A percentile compares a stretch with the other conserved stretches of the same genome.
Conservation (phyloP, 2,329 filamentous ascomycete species). For the Trichoderma sp. region DNA sequence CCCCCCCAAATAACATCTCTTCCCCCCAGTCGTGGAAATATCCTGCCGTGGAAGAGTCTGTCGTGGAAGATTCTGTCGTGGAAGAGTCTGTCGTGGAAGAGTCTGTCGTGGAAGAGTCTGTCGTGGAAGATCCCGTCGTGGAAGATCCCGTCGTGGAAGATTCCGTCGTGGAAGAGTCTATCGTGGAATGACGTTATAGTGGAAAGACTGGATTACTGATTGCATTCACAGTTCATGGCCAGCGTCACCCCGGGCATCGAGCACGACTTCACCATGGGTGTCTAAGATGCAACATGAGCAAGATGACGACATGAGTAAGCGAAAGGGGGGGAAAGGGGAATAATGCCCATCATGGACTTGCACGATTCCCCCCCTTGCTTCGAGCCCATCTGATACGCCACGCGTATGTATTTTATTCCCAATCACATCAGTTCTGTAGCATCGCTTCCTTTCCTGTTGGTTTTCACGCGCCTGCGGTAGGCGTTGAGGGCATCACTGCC, state of each 20-base stretch:
- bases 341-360: not conserved
- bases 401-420: not conserved
- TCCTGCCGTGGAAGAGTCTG: no score
- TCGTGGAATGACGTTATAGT: no score
- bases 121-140: no score
- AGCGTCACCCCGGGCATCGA: slow-evolving; percentile 96
- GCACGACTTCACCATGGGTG: slow-evolving; percentile 96
- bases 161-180: no score
- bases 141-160: no score
- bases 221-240: slow-evolving; percentile 63
- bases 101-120: no score
- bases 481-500: slow-evolving; percentile 11
- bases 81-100: no score
- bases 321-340: not conserved
- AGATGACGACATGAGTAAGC: not conserved
- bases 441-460: not conserved
- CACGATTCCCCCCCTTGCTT: not conserved
- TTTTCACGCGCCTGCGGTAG: slow-evolving; percentile 5
- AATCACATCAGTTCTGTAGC: not conserved
- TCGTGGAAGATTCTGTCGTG: no score
- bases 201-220: not conserved
- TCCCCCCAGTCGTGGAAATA: no score
- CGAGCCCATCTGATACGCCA: not conserved
- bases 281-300: slow-evolving; percentile 52
- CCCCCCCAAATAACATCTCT: not conserved